phyloP scores from a whole-genome alignment of 2,329 filamentous ascomycete genomes.

The Aschersonia sp. region DNA sequence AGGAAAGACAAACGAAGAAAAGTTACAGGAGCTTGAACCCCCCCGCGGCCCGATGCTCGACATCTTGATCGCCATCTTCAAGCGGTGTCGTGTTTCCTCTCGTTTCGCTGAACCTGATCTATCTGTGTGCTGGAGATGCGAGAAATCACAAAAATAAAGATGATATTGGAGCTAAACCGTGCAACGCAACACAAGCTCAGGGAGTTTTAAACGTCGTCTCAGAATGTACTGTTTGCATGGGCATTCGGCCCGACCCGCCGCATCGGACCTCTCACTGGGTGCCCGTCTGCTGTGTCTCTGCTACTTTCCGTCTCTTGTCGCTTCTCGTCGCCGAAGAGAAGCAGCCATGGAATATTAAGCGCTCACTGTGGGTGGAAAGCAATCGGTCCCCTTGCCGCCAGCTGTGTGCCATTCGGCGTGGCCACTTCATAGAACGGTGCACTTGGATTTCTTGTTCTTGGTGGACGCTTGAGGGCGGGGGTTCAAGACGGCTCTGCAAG shows the following conservation, averaged over 20 bases:
- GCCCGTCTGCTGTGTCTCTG: background rate
- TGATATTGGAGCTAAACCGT: background rate
- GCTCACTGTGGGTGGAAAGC: slow-evolving; percentile 1
- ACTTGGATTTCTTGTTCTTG: slow-evolving; percentile 52
- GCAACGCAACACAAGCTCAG: no score
- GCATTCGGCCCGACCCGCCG: background rate
- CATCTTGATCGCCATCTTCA: no score
- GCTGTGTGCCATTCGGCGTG: background rate
- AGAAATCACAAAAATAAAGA: slow-evolving; percentile 1
- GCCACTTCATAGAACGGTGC: slow-evolving; percentile 47
- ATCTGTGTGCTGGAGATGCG: slow-evolving; percentile 2
- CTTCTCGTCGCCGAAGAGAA: slow-evolving; percentile 1
- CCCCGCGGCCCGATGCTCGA: background rate
- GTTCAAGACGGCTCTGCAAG: slow-evolving; percentile 52
- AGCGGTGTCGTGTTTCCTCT: background rate
- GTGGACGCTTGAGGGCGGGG: slow-evolving; percentile 38
- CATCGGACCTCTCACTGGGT: background rate
- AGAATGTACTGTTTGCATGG: background rate
- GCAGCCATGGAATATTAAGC: slow-evolving; percentile 2
- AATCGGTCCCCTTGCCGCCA: background rate
- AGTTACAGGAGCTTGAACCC: background rate
- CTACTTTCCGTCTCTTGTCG: slow-evolving; percentile 1
- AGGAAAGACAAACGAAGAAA: background rate
- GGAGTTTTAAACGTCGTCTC: background rate
- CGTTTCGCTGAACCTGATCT: slow-evolving; percentile 2